Evolutionary conservation across 106 monocot genomes (phyloP).

Genomic region (Dendrobium nobile): DNA sequence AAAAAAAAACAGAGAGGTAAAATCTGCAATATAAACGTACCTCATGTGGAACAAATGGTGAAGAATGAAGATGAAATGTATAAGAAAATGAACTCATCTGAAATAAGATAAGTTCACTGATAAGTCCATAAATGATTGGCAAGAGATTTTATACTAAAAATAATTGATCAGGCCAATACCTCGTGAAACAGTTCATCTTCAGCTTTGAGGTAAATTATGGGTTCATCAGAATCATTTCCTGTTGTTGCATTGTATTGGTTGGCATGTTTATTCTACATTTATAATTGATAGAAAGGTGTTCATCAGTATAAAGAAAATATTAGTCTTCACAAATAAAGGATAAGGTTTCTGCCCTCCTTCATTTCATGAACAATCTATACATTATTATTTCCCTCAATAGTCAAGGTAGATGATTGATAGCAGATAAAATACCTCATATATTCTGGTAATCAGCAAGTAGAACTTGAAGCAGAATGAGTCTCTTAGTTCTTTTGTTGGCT

Average conservation of each 20-base stretch:
- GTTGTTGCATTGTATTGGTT: constrained; percentile 16
- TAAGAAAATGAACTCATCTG: constrained; percentile 71
- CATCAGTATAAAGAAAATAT: not conserved
- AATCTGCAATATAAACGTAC: constrained; percentile 27
- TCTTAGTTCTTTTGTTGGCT: constrained; percentile 74
- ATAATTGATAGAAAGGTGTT: not conserved
- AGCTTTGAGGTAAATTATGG: constrained; percentile 62
- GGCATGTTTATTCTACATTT: constrained; percentile 31
- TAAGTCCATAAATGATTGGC: not conserved
- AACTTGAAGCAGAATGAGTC: constrained; percentile 80
- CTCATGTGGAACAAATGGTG: constrained; percentile 50
- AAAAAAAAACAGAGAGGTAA: not conserved
- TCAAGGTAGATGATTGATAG: not conserved
- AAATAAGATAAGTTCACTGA: constrained; percentile 10
- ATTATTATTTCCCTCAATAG: not conserved
- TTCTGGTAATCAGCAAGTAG: constrained; percentile 69
- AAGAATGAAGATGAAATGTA: constrained; percentile 42
- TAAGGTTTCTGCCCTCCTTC: not conserved
- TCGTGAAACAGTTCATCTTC: constrained; percentile 91
- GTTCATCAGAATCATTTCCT: constrained; percentile 32
- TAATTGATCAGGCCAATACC: constrained; percentile 32
- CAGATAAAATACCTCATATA: constrained; percentile 51
- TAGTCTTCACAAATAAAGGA: not conserved
- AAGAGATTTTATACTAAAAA: not conserved
- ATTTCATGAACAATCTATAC: not conserved